Evolutionary conservation across 768 basidiomycete genomes (phyloP), one percentile per base, ranked within the genome.

Genomic region (Xerocomus potaroensis): DNA sequence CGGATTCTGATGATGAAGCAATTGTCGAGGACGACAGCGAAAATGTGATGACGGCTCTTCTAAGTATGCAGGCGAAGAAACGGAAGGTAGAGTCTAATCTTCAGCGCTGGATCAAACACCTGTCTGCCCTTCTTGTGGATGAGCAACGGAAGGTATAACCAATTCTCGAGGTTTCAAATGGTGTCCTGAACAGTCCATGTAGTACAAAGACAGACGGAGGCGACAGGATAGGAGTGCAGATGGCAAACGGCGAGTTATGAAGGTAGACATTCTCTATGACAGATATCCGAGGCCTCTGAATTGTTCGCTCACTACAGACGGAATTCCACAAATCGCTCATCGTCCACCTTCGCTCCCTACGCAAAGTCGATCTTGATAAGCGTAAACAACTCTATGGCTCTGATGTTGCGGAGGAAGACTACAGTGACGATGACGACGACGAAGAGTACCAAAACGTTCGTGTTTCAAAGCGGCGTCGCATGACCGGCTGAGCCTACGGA

Each of bases 1-100:
- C 84, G 1, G 82, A 82, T 60, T 87, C 84, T 11, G 85, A 87
- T 55, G 84, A 86, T 47, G 86, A 86, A 53, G 68, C 64, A 8
- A 78, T 78, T 31, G 66, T 57, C 7, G 69, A 67, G 24, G 71
- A 72, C 33, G 61, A 68, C 16, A 63, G 68, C 21, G 65, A 67
- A 31, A 63, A 63, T 37, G 64, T 61, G 16, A 61, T 69, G 54
- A 60, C 59, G 45, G 51, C 47, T 16, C 50, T 58, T 26, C 61
- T 60, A 47, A 64, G 58, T 18, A 50, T 66, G 49, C 61, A 66
- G 38, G 59, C 62, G 22, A 64, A 68, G 45, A 71, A 69, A 52
- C 63, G 66, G 41, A 67, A 63, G 33, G 69, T 65, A 4, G 75
- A 77, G 53, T 69, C 72, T 9, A 69, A 74, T 47, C 56, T 78